Conservation (phyloP, 2,329 filamentous ascomycete genomes). For the Boeremia exigua region DNA sequence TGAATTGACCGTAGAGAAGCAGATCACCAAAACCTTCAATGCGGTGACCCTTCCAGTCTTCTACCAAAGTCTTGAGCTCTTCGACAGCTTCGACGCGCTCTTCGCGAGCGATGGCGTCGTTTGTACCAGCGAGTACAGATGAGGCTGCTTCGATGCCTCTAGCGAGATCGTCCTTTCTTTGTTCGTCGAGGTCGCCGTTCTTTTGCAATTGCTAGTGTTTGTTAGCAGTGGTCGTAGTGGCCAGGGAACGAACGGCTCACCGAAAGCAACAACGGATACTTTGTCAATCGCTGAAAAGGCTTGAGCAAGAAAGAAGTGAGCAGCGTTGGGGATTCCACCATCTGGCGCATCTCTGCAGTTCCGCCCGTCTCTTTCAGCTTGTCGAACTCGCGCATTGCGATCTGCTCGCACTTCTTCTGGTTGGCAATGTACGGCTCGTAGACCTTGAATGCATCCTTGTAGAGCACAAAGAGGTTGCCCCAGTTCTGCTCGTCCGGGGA, state of each 20-base stretch:
- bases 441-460: conserved; percentile 86
- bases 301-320: conserved; percentile 93
- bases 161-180: conserved; percentile 73
- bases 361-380: conserved; percentile 80
- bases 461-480: conserved; percentile 87
- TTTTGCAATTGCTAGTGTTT: conserved; percentile 76
- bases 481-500: conserved; percentile 80
- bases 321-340: conserved; percentile 85
- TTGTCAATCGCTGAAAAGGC: conserved; percentile 92
- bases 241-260: conserved; percentile 54
- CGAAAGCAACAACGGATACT: conserved; percentile 89
- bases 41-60: conserved; percentile 95
- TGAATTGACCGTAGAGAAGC: conserved; percentile 86
- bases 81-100: conserved; percentile 82
- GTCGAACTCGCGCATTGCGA: conserved; percentile 85
- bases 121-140: conserved; percentile 81
- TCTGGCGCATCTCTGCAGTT: conserved; percentile 65
- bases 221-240: conserved; percentile 9
- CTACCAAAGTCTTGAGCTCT: conserved; percentile 81
- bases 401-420: conserved; percentile 84
- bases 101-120: conserved; percentile 88
- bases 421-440: conserved; percentile 98
- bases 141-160: conserved; percentile 82
- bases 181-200: conserved; percentile 76
- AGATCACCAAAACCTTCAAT: conserved; percentile 91